Evolutionary conservation across 148 eudicot species (phyloP).

Genomic region (Cornus florida): DNA sequence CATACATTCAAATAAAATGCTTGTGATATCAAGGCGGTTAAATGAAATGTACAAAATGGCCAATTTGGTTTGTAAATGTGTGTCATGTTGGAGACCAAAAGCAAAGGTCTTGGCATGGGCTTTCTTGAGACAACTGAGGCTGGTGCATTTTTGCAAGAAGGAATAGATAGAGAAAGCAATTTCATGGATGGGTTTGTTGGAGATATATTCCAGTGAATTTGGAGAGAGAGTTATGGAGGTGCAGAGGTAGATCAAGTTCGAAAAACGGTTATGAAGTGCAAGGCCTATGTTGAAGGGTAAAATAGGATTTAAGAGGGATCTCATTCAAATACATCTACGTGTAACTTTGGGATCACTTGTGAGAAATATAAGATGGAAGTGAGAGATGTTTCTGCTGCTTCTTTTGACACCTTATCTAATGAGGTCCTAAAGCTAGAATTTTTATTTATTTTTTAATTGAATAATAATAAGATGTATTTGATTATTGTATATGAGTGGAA

Average conservation of each 20-base stretch:
- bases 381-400: too few relatives aligned
- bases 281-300: too few relatives aligned
- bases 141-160: background rate
- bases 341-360: too few relatives aligned
- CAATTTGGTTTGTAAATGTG: background rate
- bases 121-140: conserved; percentile 3
- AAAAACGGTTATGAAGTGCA: background rate
- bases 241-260: background rate
- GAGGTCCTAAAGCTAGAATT: too few relatives aligned
- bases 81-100: conserved; percentile 9
- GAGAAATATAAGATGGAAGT: too few relatives aligned
- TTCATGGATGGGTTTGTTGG: background rate
- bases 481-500: too few relatives aligned
- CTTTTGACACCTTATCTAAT: too few relatives aligned
- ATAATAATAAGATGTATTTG: too few relatives aligned
- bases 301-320: too few relatives aligned
- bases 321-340: too few relatives aligned
- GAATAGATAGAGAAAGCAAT: background rate
- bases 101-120: conserved; percentile 12
- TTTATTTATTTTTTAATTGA: too few relatives aligned
- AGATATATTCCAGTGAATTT: background rate
- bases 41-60: conserved; percentile 8
- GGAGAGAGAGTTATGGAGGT: too few relatives aligned
- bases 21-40: background rate
- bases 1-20: background rate